Evolutionary conservation across 2,329 filamentous ascomycete genomes (phyloP), one percentile per base, ranked within the genome.

Genomic region (Fusarium austroafricanum): DNA sequence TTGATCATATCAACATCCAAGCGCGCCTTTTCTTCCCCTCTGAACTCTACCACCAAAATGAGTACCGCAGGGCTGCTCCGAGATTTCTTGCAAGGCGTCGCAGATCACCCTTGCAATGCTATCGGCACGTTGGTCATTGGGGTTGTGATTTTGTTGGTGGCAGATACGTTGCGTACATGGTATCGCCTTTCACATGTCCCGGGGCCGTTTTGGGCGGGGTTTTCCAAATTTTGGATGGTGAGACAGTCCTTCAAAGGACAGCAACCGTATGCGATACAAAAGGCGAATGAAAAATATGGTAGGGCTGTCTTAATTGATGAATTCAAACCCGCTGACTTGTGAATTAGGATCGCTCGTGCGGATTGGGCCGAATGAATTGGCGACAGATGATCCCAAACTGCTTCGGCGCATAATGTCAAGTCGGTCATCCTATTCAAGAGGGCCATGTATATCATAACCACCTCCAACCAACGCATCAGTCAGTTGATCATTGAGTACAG

Each of bases 401-500:
- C 1, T 74, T 82, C 55, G 80, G 1, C 70, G 76, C 3, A 66
- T 71, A 59, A 83, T 82, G 1, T 84, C 85, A 4, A 83, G 82
- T 86, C 43, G 72, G 84, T 55, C 84, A 0, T 81, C 81, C 9
- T 83, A 83, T 38, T 78, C 84, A 0, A 82, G 85, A 29, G 74
- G 75, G 76, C 44, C 81, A 74, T 72, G 81, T 81, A 69, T 83
- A 78, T 73, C 79, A 75, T 47, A 9, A 4, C 1, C 8, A 18
- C 9, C 1, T 11, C 20, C 2, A 26, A 3, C 26, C 26, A 6
- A 8, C 5, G 26, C 14, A 7, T 12, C 5, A 2, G 3, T 12
- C 9, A 7, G 8, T 9, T 46, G 14, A 46, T 18, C 1, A 10
- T 17, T 31, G n/a, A 29, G 23, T 0, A 4, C 3, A 61, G 59